Conservation (phyloP, 2,329 filamentous ascomycete species). For the Aspergillus sclerotialis region DNA sequence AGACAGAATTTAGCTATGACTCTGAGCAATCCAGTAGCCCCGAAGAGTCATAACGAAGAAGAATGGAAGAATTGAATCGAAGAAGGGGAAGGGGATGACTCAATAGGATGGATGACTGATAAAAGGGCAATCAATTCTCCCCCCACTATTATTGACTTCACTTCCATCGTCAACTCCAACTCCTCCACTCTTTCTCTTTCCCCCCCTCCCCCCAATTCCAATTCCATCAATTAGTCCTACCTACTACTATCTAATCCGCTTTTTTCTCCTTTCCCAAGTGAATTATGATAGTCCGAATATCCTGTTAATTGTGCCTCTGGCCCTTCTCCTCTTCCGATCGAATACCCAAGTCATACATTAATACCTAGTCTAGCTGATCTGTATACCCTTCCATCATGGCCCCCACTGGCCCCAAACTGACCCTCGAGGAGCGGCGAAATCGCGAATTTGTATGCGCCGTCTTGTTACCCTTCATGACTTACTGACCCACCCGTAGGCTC, state of each 20-base stretch:
- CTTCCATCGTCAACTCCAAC: slow-evolving; percentile 6
- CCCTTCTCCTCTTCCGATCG: slow-evolving; percentile 22
- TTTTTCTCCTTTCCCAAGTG: slow-evolving; percentile 5
- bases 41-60: no score
- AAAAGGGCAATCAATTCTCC: not conserved
- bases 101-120: not conserved
- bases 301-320: slow-evolving; percentile 29
- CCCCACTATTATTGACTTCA: not conserved
- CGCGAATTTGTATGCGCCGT: slow-evolving; percentile 65
- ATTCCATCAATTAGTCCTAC: no score
- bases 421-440: slow-evolving; percentile 72
- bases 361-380: no score
- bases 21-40: no score
- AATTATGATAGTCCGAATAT: slow-evolving; percentile 41
- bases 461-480: slow-evolving; percentile 1
- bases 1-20: no score
- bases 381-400: slow-evolving; percentile 34
- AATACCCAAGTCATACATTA: slow-evolving; percentile 4
- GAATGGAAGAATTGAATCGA: no score
- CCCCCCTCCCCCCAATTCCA: slow-evolving; percentile 1
- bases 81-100: no score
- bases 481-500: slow-evolving; percentile 46
- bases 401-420: slow-evolving; percentile 47
- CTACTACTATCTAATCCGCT: not conserved
- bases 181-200: not conserved